phyloP scores from a whole-genome alignment of 371 early-diverging fungal species.

The Rhizopus arrhizus region DNA sequence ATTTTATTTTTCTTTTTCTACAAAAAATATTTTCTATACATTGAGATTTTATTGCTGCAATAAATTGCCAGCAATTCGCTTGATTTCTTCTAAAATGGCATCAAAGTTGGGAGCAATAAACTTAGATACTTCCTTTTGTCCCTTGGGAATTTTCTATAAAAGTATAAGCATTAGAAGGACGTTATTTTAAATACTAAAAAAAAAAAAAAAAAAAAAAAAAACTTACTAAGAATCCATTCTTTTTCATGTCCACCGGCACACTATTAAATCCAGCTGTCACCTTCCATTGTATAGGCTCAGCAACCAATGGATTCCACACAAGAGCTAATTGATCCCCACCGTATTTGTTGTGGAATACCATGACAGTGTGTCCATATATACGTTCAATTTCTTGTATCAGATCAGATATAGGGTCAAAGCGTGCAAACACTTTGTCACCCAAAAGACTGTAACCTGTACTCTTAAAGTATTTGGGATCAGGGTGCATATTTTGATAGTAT shows the following conservation, averaged over 20 bases:
- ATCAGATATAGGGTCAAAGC: slow-evolving; percentile 67
- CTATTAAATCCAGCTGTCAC: slow-evolving; percentile 65
- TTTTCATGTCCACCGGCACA: slow-evolving; percentile 59
- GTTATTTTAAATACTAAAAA: slow-evolving; percentile 5
- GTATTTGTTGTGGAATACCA: slow-evolving; percentile 76
- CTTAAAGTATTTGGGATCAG: slow-evolving; percentile 46
- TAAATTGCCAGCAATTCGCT: slow-evolving; percentile 51
- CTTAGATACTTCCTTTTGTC: slow-evolving; percentile 46
- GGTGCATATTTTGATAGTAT: slow-evolving; percentile 60
- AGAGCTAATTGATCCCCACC: slow-evolving; percentile 79
- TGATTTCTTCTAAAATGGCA: slow-evolving; percentile 73
- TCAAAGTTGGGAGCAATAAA: slow-evolving; percentile 64
- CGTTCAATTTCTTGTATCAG: slow-evolving; percentile 65
- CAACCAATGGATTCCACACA: slow-evolving; percentile 64
- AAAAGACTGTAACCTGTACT: slow-evolving; percentile 35
- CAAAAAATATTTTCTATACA: not conserved
- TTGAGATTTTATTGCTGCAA: slow-evolving; percentile 12
- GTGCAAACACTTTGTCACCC: slow-evolving; percentile 48
- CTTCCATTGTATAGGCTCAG: slow-evolving; percentile 67
- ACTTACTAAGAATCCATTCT: slow-evolving; percentile 54
- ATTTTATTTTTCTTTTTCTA: slow-evolving; percentile 5
- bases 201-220: slow-evolving; percentile 1
- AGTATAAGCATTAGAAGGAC: not conserved
- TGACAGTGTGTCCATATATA: slow-evolving; percentile 54
- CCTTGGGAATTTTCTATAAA: slow-evolving; percentile 45